Conservation (phyloP, 192 early-diverging fungal genomes). For the Backusella mclennaniae region DNA sequence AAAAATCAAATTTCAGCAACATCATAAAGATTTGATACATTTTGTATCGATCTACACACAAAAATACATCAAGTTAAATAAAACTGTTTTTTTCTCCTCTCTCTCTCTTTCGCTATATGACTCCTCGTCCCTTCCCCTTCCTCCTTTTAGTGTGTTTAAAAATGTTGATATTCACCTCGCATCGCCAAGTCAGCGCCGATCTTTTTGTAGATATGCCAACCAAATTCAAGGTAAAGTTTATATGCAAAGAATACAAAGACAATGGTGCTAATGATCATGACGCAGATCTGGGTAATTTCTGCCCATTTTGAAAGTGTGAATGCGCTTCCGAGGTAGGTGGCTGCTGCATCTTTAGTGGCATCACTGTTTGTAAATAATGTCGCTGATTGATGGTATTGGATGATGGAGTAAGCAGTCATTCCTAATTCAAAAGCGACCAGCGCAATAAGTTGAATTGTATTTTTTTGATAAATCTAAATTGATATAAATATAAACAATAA, state of each 20-base stretch:
- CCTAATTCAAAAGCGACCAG: slow-evolving; percentile 66
- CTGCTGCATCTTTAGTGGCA: not conserved
- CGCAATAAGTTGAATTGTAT: slow-evolving; percentile 90
- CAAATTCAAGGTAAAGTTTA: slow-evolving; percentile 77
- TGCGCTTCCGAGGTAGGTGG: slow-evolving; percentile 16
- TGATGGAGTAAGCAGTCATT: slow-evolving; percentile 64
- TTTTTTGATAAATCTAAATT: slow-evolving; percentile 78
- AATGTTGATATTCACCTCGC: slow-evolving; percentile 45
- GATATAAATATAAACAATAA: not conserved
- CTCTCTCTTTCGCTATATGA: not conserved
- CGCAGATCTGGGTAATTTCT: slow-evolving; percentile 54
- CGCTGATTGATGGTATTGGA: slow-evolving; percentile 59
- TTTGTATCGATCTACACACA: slow-evolving; percentile 59
- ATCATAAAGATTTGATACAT: slow-evolving; percentile 80
- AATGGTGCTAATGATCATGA: slow-evolving; percentile 51
- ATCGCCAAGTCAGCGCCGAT: slow-evolving; percentile 77
- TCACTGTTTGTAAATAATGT: slow-evolving; percentile 27
- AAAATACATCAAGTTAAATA: not conserved
- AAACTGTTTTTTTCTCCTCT: not conserved
- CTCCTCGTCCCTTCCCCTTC: not conserved
- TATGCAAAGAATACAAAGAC: slow-evolving; percentile 53
- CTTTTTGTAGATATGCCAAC: slow-evolving; percentile 83
- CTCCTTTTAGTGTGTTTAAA: not conserved
- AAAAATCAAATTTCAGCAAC: slow-evolving; percentile 78
- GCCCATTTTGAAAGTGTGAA: slow-evolving; percentile 33